phyloP scores from a whole-genome alignment of 2,329 filamentous ascomycete genomes.

The Pseudocercospora fuligena region DNA sequence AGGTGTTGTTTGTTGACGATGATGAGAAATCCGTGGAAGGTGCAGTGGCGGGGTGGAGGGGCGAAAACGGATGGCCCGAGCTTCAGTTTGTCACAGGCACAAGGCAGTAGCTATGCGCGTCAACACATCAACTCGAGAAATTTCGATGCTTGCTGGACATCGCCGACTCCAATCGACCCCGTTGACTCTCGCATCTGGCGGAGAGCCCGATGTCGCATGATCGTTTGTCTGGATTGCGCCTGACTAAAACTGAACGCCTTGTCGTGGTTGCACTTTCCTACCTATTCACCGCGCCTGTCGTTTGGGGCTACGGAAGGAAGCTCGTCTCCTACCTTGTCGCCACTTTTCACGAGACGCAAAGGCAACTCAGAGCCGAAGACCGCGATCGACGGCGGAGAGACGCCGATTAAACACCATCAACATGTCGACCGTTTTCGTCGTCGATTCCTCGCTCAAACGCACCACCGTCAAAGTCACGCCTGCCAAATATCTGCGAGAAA shows the following conservation, averaged over 20 bases:
- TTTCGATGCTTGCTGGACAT: background rate
- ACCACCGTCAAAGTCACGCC: constrained; percentile 83
- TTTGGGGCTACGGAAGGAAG: constrained; percentile 34
- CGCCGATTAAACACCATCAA: constrained; percentile 9
- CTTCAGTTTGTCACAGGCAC: background rate
- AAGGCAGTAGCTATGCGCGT: background rate
- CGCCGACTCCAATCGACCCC: too few species aligned
- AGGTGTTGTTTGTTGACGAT: constrained; percentile 12
- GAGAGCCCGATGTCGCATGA: constrained; percentile 18
- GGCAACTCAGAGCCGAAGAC: constrained; percentile 30
- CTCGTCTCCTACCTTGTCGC: constrained; percentile 33
- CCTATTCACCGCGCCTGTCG: constrained; percentile 38
- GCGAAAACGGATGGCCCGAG: background rate
- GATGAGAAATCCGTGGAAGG: constrained; percentile 7
- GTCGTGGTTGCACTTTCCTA: constrained; percentile 42
- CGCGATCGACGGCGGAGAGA: constrained; percentile 29
- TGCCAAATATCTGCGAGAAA: constrained; percentile 78
- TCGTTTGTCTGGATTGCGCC: constrained; percentile 37
- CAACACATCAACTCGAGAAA: background rate
- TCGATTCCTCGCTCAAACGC: constrained; percentile 78
- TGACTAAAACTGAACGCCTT: constrained; percentile 42
- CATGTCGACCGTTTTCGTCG: constrained; percentile 74
- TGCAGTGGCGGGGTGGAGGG: constrained; percentile 2
- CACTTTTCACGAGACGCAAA: constrained; percentile 24
- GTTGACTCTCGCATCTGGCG: background rate